Conservation (phyloP, 2,329 filamentous ascomycete species). For the Didymella glomerata region DNA sequence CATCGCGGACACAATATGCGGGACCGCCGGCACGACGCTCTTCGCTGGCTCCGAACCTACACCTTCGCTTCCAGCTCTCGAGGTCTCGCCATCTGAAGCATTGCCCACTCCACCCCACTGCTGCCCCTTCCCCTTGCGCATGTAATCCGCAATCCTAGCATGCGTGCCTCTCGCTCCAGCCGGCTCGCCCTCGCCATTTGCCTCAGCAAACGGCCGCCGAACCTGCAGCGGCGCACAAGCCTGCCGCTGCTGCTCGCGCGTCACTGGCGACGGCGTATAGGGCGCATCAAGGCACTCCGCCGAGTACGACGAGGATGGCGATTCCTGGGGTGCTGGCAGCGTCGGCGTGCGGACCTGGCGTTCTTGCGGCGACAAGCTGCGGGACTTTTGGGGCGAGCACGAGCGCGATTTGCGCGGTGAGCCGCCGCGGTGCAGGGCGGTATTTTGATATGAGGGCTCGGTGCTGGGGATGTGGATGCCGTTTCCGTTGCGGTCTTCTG, state of each 20-base stretch:
- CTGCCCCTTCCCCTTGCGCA: slow-evolving; percentile 6
- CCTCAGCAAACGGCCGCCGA: not conserved
- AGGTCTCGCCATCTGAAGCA: no score
- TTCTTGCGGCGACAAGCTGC: slow-evolving; percentile 9
- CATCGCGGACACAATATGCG: slow-evolving; percentile 19
- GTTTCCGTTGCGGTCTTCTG: not conserved
- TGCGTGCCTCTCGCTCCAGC: slow-evolving; percentile 1
- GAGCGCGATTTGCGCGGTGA: slow-evolving; percentile 11
- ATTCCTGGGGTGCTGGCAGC: slow-evolving; percentile 11
- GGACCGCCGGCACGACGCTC: not conserved
- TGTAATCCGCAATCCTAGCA: slow-evolving; percentile 15
- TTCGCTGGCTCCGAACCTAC: not conserved
- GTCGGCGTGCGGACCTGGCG: slow-evolving; percentile 1
- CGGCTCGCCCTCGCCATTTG: not conserved
- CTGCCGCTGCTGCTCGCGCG: slow-evolving; percentile 25
- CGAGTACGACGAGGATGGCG: slow-evolving; percentile 8
- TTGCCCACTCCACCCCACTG: not conserved
- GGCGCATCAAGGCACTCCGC: slow-evolving; percentile 19
- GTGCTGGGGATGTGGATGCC: slow-evolving; percentile 9
- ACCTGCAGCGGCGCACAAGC: slow-evolving; percentile 28
- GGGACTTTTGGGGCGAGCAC: slow-evolving; percentile 2
- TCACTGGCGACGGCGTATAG: slow-evolving; percentile 35
- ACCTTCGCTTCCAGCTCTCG: not conserved
- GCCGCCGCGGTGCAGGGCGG: slow-evolving; percentile 11
- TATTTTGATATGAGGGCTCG: not conserved